A percentile compares a stretch with the other conserved stretches of the same genome.
phyloP scores from a whole-genome alignment of 2,329 filamentous ascomycete genomes.

The Monilinia vaccinii-corymbosi region DNA sequence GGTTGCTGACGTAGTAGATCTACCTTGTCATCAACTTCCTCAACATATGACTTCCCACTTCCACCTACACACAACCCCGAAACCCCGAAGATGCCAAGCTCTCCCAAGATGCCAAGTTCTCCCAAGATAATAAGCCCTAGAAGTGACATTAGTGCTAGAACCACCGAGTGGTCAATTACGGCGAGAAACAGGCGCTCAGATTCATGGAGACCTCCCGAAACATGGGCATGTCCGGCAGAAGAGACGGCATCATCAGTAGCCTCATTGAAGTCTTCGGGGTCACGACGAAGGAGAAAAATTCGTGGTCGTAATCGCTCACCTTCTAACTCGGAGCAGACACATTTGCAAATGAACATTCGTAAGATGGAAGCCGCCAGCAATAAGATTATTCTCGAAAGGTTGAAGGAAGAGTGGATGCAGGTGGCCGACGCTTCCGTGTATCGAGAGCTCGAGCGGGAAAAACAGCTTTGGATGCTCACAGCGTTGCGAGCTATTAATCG shows the following conservation, averaged over 20 bases:
- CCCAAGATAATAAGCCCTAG: neutral
- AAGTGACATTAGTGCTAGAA: constrained; percentile 9
- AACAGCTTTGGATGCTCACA: constrained; percentile 54
- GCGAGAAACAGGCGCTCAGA: constrained; percentile 9
- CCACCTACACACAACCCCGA: constrained; percentile 9
- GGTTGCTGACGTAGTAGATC: constrained; percentile 8
- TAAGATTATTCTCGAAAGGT: constrained; percentile 43
- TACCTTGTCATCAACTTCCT: constrained; percentile 10
- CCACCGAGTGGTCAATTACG: constrained; percentile 10
- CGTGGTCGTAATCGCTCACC: constrained; percentile 6
- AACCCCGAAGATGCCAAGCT: neutral
- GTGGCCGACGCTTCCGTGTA: constrained; percentile 39
- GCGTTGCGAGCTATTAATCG: constrained; percentile 35
- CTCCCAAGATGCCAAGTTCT: constrained; percentile 1
- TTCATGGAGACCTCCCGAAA: constrained; percentile 22
- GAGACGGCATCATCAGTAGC: neutral
- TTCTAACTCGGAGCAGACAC: constrained; percentile 20
- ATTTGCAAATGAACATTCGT: constrained; percentile 44
- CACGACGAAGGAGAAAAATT: neutral
- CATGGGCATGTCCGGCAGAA: constrained; percentile 14
- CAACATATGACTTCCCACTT: constrained; percentile 21
- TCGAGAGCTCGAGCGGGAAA: constrained; percentile 43
- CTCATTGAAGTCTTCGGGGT: constrained; percentile 4
- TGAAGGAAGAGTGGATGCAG: constrained; percentile 43
- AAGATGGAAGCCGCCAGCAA: constrained; percentile 46